phyloP scores from a whole-genome alignment of 768 basidiomycete species.

The Boletus rubroflammeus region DNA sequence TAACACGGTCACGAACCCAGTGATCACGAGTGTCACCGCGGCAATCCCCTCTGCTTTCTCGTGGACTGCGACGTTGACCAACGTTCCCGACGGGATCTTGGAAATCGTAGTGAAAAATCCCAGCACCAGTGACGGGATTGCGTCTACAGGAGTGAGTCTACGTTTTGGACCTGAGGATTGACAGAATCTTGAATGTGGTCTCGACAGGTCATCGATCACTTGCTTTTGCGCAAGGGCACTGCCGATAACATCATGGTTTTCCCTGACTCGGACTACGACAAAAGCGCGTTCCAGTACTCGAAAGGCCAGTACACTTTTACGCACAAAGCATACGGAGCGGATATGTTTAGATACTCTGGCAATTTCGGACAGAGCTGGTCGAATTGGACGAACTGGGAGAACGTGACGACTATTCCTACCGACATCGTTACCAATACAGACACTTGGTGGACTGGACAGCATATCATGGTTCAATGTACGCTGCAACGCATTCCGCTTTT shows the following conservation, averaged over 20 bases:
- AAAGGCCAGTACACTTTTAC: constrained; percentile 70
- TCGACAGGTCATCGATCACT: constrained; percentile 61
- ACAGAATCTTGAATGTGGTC: constrained; percentile 4
- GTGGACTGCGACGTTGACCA: constrained; percentile 70
- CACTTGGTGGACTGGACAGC: constrained; percentile 77
- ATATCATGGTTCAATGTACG: constrained; percentile 88
- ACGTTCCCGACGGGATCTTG: constrained; percentile 81
- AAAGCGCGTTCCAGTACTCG: constrained; percentile 50
- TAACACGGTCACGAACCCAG: constrained; percentile 43
- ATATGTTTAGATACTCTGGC: constrained; percentile 81
- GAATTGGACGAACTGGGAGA: constrained; percentile 76
- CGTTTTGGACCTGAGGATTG: not conserved
- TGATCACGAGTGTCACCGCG: constrained; percentile 49
- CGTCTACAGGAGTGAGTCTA: constrained; percentile 53
- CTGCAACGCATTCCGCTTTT: not conserved
- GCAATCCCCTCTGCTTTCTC: constrained; percentile 58
- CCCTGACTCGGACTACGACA: constrained; percentile 77
- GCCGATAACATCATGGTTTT: constrained; percentile 81
- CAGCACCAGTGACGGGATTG: constrained; percentile 36
- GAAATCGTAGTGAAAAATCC: constrained; percentile 66
- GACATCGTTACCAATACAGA: constrained; percentile 45
- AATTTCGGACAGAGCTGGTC: constrained; percentile 87
- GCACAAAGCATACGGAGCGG: constrained; percentile 83
- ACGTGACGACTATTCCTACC: constrained; percentile 59
- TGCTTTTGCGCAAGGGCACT: constrained; percentile 78